Evolutionary conservation across 2,329 filamentous ascomycete genomes (phyloP).

Genomic region (Fusarium sp.): DNA sequence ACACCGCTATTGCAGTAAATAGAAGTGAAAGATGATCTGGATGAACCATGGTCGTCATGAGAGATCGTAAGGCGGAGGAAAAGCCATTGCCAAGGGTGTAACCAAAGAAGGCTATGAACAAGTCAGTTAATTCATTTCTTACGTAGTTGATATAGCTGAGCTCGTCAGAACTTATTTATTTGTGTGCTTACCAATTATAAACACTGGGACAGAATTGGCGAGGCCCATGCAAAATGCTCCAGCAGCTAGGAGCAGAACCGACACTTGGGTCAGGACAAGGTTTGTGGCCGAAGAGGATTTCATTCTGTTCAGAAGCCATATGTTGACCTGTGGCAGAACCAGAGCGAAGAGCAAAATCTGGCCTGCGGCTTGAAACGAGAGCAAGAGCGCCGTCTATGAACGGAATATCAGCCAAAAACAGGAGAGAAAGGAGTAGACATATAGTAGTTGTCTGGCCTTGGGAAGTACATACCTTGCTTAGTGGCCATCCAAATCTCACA

Average conservation of each 20-base stretch:
- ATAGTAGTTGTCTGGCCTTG: background rate
- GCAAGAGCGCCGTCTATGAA: background rate
- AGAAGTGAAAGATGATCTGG: constrained; percentile 1
- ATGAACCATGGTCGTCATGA: constrained; percentile 8
- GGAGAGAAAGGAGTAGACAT: background rate
- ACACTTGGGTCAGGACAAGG: background rate
- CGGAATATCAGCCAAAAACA: background rate
- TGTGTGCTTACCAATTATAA: background rate
- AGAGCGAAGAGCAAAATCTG: constrained; percentile 1
- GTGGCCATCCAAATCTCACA: constrained; percentile 2
- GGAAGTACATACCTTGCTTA: background rate
- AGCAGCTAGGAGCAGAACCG: background rate
- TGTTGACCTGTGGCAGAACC: background rate
- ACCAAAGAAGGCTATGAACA: background rate
- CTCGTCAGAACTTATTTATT: no score
- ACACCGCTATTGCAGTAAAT: constrained; percentile 7
- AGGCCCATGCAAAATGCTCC: constrained; percentile 3
- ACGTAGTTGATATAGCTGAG: no score
- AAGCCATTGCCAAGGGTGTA: constrained; percentile 3
- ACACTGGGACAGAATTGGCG: background rate
- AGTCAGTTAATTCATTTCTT: background rate
- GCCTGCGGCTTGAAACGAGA: background rate
- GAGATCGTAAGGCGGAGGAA: constrained; percentile 1
- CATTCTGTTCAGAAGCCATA: background rate
- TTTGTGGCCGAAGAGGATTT: constrained; percentile 1